Conservation (phyloP, 371 early-diverging fungal species). For the Mortierella sp. region DNA sequence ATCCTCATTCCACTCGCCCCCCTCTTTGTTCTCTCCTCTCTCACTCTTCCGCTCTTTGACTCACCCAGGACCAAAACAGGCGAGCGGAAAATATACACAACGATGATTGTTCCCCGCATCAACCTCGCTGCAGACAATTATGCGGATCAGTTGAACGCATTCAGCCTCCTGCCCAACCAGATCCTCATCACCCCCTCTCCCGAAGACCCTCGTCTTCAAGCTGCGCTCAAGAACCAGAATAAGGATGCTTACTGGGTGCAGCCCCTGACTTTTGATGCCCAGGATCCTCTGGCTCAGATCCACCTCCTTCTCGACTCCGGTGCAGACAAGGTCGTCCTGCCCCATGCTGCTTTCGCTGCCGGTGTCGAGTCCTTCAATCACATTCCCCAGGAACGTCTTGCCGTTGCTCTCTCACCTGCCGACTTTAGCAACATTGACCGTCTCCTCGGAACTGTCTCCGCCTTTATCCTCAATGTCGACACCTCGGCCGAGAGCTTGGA, state of each 20-base stretch:
- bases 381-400: constrained; percentile 55
- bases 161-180: constrained; percentile 58
- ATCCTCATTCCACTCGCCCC: too few species aligned
- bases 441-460: constrained; percentile 34
- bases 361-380: constrained; percentile 36
- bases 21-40: neutral
- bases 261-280: constrained; percentile 60
- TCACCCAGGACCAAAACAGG: too few species aligned
- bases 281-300: constrained; percentile 56
- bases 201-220: constrained; percentile 27
- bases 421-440: constrained; percentile 22
- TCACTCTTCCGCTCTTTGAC: too few species aligned
- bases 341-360: constrained; percentile 50
- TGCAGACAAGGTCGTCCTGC: constrained; percentile 67
- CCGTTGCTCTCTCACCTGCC: constrained; percentile 26
- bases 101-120: constrained; percentile 68
- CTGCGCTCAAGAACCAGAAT: constrained; percentile 34
- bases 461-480: constrained; percentile 35
- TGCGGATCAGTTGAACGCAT: constrained; percentile 56
- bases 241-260: constrained; percentile 64
- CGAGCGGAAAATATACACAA: too few species aligned
- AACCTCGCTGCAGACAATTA: constrained; percentile 58
- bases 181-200: constrained; percentile 37
- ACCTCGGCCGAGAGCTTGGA: constrained; percentile 51
- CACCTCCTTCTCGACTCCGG: constrained; percentile 70